phyloP scores from a whole-genome alignment of 1,284 basidiomycete species.

The Inonotus obliquus region DNA sequence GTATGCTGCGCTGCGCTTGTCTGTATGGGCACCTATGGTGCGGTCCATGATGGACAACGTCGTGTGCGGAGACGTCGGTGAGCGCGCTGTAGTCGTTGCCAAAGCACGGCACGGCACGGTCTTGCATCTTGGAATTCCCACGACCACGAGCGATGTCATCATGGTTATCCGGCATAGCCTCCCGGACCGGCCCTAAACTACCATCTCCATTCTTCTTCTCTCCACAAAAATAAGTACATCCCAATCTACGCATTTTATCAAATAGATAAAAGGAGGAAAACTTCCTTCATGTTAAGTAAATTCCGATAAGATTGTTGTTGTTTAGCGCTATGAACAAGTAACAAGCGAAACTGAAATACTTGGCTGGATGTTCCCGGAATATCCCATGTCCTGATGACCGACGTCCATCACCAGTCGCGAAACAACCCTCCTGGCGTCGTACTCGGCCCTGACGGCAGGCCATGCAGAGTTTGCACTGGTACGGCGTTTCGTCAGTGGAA shows the following conservation, averaged over 20 bases:
- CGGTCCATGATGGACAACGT: constrained; percentile 6
- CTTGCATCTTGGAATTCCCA: constrained; percentile 39
- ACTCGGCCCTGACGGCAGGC: constrained; percentile 88
- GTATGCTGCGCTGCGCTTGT: constrained; percentile 74
- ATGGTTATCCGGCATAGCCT: neutral
- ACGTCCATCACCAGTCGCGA: neutral
- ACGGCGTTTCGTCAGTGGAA: constrained; percentile 77
- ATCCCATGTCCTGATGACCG: neutral
- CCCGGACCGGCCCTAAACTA: neutral
- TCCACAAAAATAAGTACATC: neutral
- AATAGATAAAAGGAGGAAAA: no score
- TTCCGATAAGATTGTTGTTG: no score
- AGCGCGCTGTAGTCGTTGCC: constrained; percentile 39
- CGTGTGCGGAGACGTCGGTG: neutral
- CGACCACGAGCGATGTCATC: constrained; percentile 53
- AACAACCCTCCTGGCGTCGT: constrained; percentile 73
- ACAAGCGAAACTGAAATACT: no score
- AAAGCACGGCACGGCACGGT: constrained; percentile 45
- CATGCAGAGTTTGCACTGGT: constrained; percentile 88
- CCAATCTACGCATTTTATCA: neutral
- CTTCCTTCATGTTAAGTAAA: no score
- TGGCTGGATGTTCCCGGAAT: no score
- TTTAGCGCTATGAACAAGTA: no score
- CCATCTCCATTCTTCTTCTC: neutral
- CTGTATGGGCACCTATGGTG: constrained; percentile 24